These are phyloP conservation scores for Styphnolobium japonicum DNA, from an alignment of 306 rosid genomes.

Conservation along the genomic window DNA sequence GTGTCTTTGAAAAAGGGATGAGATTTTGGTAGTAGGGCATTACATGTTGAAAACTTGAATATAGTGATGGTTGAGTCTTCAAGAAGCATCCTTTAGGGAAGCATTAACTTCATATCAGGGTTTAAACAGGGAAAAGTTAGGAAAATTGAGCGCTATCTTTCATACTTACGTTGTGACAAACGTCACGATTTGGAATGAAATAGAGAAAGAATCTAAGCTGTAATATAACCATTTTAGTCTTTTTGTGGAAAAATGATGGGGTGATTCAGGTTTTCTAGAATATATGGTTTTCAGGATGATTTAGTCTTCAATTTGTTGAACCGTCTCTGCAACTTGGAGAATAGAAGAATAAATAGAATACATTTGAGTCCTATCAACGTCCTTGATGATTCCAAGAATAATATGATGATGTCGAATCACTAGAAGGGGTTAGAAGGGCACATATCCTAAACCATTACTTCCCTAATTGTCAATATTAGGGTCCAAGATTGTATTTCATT, in stretches of 20 bases:
- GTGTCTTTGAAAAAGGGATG: background rate
- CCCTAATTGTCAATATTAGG: background rate
- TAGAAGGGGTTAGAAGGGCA: background rate
- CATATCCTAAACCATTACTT: background rate
- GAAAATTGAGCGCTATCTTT: background rate
- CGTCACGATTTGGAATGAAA: background rate
- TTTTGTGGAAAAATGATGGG: background rate
- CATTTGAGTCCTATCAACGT: background rate
- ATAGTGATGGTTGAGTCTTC: background rate
- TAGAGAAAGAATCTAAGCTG: background rate
- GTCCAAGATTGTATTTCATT: background rate
- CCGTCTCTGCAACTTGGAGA: background rate
- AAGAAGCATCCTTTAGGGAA: background rate
- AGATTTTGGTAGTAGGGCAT: background rate
- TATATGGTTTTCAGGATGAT: background rate
- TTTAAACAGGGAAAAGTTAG: background rate
- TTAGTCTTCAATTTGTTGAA: background rate
- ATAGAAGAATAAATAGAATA: background rate
- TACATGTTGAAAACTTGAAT: slow-evolving; percentile 9
- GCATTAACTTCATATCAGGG: background rate
- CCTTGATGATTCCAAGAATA: background rate
- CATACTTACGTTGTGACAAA: background rate
- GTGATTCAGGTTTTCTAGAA: background rate
- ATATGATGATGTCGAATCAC: background rate
- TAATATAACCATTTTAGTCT: background rate